Base-by-base conservation (phyloP, 345 rosid genomes). In the Rhizophora mangle region DNA sequence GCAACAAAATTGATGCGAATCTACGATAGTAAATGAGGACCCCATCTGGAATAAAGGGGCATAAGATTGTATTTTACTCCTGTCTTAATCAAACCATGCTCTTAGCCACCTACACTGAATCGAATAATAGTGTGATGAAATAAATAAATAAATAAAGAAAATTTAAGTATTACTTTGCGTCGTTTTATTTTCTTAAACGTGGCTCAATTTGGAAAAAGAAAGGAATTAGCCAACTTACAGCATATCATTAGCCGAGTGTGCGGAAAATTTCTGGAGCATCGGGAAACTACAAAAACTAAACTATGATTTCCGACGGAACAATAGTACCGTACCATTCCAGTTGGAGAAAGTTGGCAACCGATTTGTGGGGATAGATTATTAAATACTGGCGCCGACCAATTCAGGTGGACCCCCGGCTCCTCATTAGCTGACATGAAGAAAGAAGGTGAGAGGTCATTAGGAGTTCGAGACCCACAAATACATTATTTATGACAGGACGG, bases 371-470 rank as follows among this genome's bases (percentile, higher is more conserved):
- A 57, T 47, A 51, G 60, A 56, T 11, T 9, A 64, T 63, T 47
- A 39, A 30, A 65, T 47, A 31, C 22, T 56, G 72, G 53, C 63
- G 68, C 77, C 72, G 72, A 55, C 77, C 68, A 27, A 1, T 55
- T 16, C 21, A 6, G 46, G 24, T 46, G 72, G 72, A 62, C 29
- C 60, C 60, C 1, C 27, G 29, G 29, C 10, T n/a, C 4, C 13
- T 55, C 3, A 55, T 53, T 53, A 55, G 2, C 29, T 55, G 29
- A 13, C 29, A 24, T 24, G 16, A 11, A 9, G 16, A 24, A 10
- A 8, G 30, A 55, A 26, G 22, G 6, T 21, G 16, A 55, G 18
- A 0, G 49, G 49, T 13, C 49, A 43, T 13, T 13, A 0, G 13
- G 49, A 15, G 49, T 13, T 43, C 16, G 6, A 24, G 31, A 10